phyloP scores from a whole-genome alignment of 441 rosid species.

The Bocquillonia castaneifolia region DNA sequence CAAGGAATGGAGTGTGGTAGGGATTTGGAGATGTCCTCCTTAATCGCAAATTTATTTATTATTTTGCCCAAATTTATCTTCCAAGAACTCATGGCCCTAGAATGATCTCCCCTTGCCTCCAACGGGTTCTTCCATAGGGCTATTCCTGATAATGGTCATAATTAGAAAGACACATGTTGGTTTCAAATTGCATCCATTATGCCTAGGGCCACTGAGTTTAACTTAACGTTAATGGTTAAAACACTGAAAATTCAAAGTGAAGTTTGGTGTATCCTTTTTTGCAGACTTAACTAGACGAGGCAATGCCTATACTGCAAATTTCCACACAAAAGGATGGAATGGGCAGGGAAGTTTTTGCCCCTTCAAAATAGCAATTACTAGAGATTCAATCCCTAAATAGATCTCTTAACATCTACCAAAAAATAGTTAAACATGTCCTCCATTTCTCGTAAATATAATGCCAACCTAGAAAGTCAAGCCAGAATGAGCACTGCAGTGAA shows the following conservation, averaged over 20 bases:
- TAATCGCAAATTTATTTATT: neutral
- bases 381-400: neutral
- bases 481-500: neutral
- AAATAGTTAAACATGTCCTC: neutral
- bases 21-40: neutral
- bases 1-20: neutral
- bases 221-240: neutral
- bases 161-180: neutral
- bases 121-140: no score
- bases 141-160: no score
- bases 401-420: neutral
- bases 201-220: neutral
- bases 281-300: neutral
- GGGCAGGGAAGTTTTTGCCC: neutral
- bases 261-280: neutral
- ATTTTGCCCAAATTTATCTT: neutral
- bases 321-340: neutral
- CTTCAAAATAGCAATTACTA: neutral
- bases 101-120: neutral
- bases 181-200: neutral
- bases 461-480: no score
- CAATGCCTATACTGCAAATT: neutral
- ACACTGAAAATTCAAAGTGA: neutral
- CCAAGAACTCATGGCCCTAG: neutral
- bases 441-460: no score